phyloP scores from a whole-genome alignment of 169 alveolate species.

The Haemoproteus tartakovskyi region DNA sequence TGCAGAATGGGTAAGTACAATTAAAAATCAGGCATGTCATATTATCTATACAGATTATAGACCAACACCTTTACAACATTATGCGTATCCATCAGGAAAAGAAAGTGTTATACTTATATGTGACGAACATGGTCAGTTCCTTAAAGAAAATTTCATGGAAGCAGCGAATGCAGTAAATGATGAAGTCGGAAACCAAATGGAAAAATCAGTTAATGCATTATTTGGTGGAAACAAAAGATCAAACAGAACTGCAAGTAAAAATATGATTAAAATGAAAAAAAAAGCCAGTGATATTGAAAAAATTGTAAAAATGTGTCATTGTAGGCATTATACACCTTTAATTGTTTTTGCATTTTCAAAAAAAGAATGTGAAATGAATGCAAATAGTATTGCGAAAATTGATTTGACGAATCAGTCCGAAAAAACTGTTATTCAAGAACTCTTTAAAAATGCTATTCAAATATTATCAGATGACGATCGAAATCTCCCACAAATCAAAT shows the following conservation, averaged over 20 bases:
- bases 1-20: conserved; percentile 98
- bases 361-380: conserved; percentile 95
- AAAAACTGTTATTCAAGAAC: conserved; percentile 89
- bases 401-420: conserved; percentile 81
- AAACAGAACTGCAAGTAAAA: conserved; percentile 37
- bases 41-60: conserved; percentile 97
- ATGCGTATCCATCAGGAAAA: conserved; percentile 93
- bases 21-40: conserved; percentile 96
- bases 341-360: conserved; percentile 97
- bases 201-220: conserved; percentile 67
- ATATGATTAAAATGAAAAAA: conserved; percentile 51
- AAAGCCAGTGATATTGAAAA: conserved; percentile 86
- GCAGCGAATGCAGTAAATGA: conserved; percentile 71
- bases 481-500: conserved; percentile 89
- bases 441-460: conserved; percentile 94
- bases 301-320: conserved; percentile 91
- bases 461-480: conserved; percentile 96
- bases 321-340: conserved; percentile 90
- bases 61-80: conserved; percentile 98
- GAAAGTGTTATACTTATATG: conserved; percentile 93
- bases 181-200: no score
- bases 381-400: conserved; percentile 85
- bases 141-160: conserved; percentile 72
- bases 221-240: conserved; percentile 51
- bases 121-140: conserved; percentile 91